Percentiles rank a stretch among this genome's conserved stretches.
phyloP scores from a whole-genome alignment of 2,329 filamentous ascomycete genomes.

The Byssochlamys sp. region DNA sequence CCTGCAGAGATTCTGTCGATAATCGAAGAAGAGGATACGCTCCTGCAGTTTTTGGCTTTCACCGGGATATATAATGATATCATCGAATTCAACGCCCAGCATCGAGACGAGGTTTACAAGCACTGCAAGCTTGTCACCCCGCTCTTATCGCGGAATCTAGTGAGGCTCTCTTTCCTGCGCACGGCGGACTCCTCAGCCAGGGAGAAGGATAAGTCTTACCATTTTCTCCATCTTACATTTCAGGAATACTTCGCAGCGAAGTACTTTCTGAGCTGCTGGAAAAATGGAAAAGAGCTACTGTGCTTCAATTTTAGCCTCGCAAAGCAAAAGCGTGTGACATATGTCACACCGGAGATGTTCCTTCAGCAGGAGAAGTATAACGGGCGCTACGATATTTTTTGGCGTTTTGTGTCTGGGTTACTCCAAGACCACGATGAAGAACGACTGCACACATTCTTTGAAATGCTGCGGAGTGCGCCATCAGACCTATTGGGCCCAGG shows the following conservation, averaged over 20 bases:
- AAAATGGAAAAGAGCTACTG: slow-evolving; percentile 8
- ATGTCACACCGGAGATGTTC: slow-evolving; percentile 12
- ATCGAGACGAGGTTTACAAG: slow-evolving; percentile 12
- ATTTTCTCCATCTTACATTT: slow-evolving; percentile 37
- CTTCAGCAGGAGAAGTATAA: slow-evolving; percentile 31
- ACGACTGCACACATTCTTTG: slow-evolving; percentile 17
- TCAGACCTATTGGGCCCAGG: slow-evolving; percentile 28
- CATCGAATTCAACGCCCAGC: slow-evolving; percentile 22
- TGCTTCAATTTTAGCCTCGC: background rate
- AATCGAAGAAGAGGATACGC: slow-evolving; percentile 10
- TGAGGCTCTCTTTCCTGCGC: slow-evolving; percentile 29
- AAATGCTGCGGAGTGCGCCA: slow-evolving; percentile 23
- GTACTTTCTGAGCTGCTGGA: slow-evolving; percentile 31
- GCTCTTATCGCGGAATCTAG: slow-evolving; percentile 3
- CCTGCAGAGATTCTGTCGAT: slow-evolving; percentile 5
- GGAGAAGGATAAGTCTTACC: slow-evolving; percentile 18
- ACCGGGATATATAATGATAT: slow-evolving; percentile 24
- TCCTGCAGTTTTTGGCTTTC: slow-evolving; percentile 29
- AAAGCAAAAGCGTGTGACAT: background rate
- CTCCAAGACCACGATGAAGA: slow-evolving; percentile 12
- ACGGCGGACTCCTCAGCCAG: slow-evolving; percentile 18
- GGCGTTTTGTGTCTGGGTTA: slow-evolving; percentile 37
- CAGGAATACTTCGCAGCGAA: slow-evolving; percentile 37
- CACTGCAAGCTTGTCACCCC: slow-evolving; percentile 9
- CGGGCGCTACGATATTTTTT: slow-evolving; percentile 31